A percentile compares a stretch with the other conserved stretches of the same genome.
These are phyloP conservation scores for Pseudogymnoascus sp. DNA, from an alignment of 2,329 filamentous ascomycete genomes.

Conservation along the genomic window DNA sequence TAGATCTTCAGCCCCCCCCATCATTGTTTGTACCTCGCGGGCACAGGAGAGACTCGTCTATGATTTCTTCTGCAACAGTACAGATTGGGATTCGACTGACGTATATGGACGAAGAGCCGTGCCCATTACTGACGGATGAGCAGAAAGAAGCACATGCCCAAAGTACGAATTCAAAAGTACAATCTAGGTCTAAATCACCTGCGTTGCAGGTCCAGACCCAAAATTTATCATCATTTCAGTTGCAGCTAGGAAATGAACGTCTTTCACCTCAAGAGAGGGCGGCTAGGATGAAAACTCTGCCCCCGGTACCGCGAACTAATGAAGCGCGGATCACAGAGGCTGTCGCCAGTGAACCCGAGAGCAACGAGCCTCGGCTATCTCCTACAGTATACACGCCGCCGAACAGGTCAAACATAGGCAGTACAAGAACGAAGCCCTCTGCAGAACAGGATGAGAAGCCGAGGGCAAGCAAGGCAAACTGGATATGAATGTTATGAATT, in stretches of 20 bases:
- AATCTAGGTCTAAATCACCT: slow-evolving; percentile 3
- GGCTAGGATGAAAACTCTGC: slow-evolving; percentile 31
- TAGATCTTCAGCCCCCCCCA: slow-evolving; percentile 18
- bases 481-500: slow-evolving; percentile 4
- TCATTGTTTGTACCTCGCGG: slow-evolving; percentile 13
- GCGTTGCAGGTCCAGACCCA: background rate
- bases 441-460: background rate
- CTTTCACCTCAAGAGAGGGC: slow-evolving; percentile 25
- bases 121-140: slow-evolving; percentile 21
- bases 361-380: background rate
- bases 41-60: slow-evolving; percentile 48
- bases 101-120: slow-evolving; percentile 30
- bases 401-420: background rate
- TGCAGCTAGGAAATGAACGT: slow-evolving; percentile 17
- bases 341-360: slow-evolving; percentile 16
- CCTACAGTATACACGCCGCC: background rate
- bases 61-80: slow-evolving; percentile 58
- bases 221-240: slow-evolving; percentile 21
- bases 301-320: slow-evolving; percentile 14
- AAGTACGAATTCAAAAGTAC: slow-evolving; percentile 11
- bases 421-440: background rate
- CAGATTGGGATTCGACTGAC: slow-evolving; percentile 64
- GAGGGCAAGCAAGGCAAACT: background rate
- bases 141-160: slow-evolving; percentile 26
- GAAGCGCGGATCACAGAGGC: slow-evolving; percentile 26